Conservation (phyloP, 306 rosid genomes). For the Comarum palustre region DNA sequence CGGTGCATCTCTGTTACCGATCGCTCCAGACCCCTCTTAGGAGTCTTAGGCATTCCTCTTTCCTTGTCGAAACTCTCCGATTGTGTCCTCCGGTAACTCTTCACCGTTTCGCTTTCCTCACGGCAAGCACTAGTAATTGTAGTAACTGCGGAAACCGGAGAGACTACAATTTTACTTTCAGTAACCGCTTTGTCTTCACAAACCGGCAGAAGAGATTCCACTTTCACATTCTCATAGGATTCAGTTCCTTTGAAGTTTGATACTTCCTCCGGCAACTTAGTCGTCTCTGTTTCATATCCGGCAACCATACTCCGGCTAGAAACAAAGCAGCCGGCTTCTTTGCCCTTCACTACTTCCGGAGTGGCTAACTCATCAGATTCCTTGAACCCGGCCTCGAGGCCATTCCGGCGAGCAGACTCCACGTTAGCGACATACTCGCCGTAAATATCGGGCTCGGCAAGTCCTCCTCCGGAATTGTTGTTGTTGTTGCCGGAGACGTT, state of each 20-base stretch:
- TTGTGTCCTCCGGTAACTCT: constrained; percentile 41
- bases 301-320: neutral
- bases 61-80: constrained; percentile 42
- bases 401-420: neutral
- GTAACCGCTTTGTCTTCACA: neutral
- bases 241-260: neutral
- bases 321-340: neutral
- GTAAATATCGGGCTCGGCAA: constrained; percentile 5
- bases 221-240: constrained; percentile 15
- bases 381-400: too few species aligned
- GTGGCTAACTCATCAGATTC: neutral
- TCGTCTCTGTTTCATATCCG: neutral
- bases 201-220: constrained; percentile 8
- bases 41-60: neutral
- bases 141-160: neutral
- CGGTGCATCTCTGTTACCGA: constrained; percentile 16
- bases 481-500: neutral
- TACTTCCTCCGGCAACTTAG: neutral
- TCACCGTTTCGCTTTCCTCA: constrained; percentile 24
- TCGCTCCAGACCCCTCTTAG: constrained; percentile 28
- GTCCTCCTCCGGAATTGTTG: neutral
- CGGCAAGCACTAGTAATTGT: neutral
- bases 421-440: constrained; percentile 19
- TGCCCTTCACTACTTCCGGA: neutral
- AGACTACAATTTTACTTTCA: neutral